Conservation (phyloP, 2,329 filamentous ascomycete genomes). For the Xylariaceae sp. region DNA sequence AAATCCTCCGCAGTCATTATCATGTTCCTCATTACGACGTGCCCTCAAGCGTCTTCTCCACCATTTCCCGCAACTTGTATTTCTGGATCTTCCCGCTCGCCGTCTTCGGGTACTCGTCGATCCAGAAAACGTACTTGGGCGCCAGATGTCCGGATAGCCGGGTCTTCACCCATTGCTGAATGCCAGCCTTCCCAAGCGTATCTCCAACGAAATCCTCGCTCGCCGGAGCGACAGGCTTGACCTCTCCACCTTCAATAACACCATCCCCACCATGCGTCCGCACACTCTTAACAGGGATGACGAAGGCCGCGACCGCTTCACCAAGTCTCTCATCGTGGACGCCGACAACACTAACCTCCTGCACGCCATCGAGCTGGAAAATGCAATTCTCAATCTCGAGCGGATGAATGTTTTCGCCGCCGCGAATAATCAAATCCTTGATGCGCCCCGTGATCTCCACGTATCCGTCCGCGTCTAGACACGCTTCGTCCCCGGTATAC, state of each 20-base stretch:
- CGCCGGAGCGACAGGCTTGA: constrained; percentile 14
- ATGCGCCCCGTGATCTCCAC: constrained; percentile 85
- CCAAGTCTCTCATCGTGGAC: constrained; percentile 77
- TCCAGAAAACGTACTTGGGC: constrained; percentile 86
- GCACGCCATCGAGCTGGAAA: constrained; percentile 59
- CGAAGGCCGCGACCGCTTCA: constrained; percentile 80
- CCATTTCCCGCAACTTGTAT: constrained; percentile 72
- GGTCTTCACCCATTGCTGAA: constrained; percentile 67
- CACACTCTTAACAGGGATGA: constrained; percentile 50
- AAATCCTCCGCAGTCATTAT: no score
- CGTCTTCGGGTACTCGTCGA: constrained; percentile 84
- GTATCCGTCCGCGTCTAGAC: constrained; percentile 77
- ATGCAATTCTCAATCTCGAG: constrained; percentile 88
- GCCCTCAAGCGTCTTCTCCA: constrained; percentile 32
- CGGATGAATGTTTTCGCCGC: constrained; percentile 93
- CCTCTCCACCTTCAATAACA: constrained; percentile 15
- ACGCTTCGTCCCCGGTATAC: constrained; percentile 86
- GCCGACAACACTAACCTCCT: constrained; percentile 77
- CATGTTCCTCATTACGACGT: not conserved
- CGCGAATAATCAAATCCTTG: constrained; percentile 92
- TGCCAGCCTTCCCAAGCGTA: constrained; percentile 49
- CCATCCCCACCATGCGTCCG: constrained; percentile 26
- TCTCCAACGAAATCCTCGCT: constrained; percentile 18
- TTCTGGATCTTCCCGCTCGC: constrained; percentile 97
- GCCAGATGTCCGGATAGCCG: constrained; percentile 70